Evolutionary conservation across 2,329 filamentous ascomycete species (phyloP), one percentile per base, ranked within the genome.

Genomic region (Bisporella sp.): DNA sequence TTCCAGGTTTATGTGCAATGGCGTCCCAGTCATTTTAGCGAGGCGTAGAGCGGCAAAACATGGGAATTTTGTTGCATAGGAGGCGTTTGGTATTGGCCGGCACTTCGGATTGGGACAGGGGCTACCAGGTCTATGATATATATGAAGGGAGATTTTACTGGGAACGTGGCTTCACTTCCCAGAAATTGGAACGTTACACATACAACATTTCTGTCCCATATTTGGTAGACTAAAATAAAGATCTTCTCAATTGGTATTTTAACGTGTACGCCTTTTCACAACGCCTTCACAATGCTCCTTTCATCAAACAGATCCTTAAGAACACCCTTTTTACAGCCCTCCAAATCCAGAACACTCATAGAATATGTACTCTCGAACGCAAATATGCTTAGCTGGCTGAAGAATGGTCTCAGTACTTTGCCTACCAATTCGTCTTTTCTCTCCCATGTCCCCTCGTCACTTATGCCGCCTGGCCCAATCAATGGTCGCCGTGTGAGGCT

Each of bases 331-430:
- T 78, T 73, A 61, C 87, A 90, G 7, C 73, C 74, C 47, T 82
- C 78, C 59, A 76, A 65, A 66, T 95, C 89, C 30, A 86, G 69
- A 41, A 68, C 68, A 35, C 82, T 84, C 82, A 96, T 91, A 12
- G 85, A 82, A 67, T 99, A 99, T 49, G 87, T 92, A 54, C 85
- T 87, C 72, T 99, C 93, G 69, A 96, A 99, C 0, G 88, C 85
- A 66, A 85, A 88, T 62, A 99, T 96, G 65, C 91, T 96, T 56
- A 99, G 71, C 65, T 95, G 87, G 11, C 85, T 86, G 64, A 97
- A 89, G 70, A 96, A 97, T 0, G 92, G 92, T 58, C 87, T 77
- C 55, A 97, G 69, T 9, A 96, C 79, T 64, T 85, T 85, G 52
- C 82, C 82, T 5, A 93, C 79, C 51, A 97, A 69, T 66, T 85